Base-by-base conservation (phyloP, 257 asterid genomes). In the Nicotiana benthamiana region DNA sequence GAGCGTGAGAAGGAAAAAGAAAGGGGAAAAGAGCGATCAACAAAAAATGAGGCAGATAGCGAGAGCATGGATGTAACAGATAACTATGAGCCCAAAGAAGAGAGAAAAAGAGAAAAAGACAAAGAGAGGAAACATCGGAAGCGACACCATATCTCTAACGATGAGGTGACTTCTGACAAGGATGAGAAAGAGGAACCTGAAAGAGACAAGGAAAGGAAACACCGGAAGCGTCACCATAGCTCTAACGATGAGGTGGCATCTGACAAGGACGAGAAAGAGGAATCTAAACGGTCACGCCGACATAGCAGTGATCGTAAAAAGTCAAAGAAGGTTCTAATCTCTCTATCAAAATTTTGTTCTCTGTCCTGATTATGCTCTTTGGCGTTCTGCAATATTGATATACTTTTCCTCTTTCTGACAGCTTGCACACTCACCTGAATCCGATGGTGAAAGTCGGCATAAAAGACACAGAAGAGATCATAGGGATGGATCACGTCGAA, bases 271-370 rank as follows among this genome's bases (percentile, higher is more conserved):
- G 98, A 92, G 82, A 92, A 86, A 86, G 98, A 95, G 84, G 99
- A 91, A 82, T 59, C 87, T 6, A 96, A 85, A 83, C 92, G 89
- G 86, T 86, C 97, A 34, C 94, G 94, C 22, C 88, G 97, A 75
- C 98, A 94, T 90, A 91, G 97, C 64, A 89, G 93, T 82, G 99
- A 94, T 88, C 96, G 97, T 84, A 92, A 87, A 83, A 95, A 95
- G 88, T 92, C 99, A n/a, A 91, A 97, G 87, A 95, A 91, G 98
- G 99, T 95, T 81, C 77, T 43, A 12, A 43, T 43, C 34, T 28
- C 34, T n/a, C 66, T 20, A 36, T 30, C 20, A 30, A 9, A 46
- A 74, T 22, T 72, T 46, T 13, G 24, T 48, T 26, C 61, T 46
- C 40, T 24, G 78, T 24, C 51, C 43, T 74, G 27, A 62, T 43